Base-by-base conservation (phyloP, 768 basidiomycete genomes). In the Agaricus sinodeliciosus region DNA sequence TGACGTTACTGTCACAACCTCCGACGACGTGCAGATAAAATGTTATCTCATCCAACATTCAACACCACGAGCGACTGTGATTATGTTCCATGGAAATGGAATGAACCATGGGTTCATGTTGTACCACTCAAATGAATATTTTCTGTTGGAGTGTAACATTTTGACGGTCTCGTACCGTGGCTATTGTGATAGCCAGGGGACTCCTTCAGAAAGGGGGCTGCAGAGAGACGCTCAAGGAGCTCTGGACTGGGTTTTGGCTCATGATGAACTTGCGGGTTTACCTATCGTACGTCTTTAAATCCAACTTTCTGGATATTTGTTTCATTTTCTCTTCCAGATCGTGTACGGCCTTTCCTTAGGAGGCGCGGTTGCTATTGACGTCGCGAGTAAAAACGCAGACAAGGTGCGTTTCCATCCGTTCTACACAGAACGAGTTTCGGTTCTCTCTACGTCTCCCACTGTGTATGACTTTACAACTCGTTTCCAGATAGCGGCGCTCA, bases 151-250 rank as follows among this genome's bases (percentile, higher is more conserved):
- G 16, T 94, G 88, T 62, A 93, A 94, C 58, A 90, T 94, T 0
- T 70, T 96, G 43, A 85, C 93, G 73, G 67, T 93, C 4, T 92
- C 89, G 40, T 97, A 97, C 65, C 74, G 94, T 50, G 93, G 93
- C 86, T 87, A 94, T 61, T 90, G 90, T 2, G 71, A 69, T 13
- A 90, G 87, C 2, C 81, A 88, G 56, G 94, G 94, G 1, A 70
- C 68, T 4, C 89, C 92, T 0, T 86, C 83, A 3, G 91, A 95
- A 66, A 77, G 78, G 62, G 88, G 85, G 40, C 73, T 94, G 42
- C 76, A 77, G 50, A 82, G 79, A 48, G 94, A 96, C 57, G 85
- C 93, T 0, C 90, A 92, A 63, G 81, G 87, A 0, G 78, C 77
- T 0, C 74, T 95, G 7, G 80, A 94, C 58, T 86, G 84, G 63